These are phyloP conservation scores for Zarea fungicola DNA, from an alignment of 2,329 filamentous ascomycete species.

Conservation along the genomic window DNA sequence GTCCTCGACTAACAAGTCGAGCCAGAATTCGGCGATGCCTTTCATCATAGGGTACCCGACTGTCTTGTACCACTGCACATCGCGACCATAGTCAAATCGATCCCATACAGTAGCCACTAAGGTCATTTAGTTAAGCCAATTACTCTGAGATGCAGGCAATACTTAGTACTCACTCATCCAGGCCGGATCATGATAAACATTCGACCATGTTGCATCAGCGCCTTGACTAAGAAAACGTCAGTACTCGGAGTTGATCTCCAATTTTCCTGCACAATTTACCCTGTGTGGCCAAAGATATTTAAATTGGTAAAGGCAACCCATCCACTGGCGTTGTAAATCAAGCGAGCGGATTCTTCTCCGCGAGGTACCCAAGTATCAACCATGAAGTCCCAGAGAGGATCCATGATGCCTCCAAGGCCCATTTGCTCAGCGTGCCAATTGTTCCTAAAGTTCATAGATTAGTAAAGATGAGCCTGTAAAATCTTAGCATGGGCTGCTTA, in stretches of 20 bases:
- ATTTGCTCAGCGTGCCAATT: slow-evolving; percentile 52
- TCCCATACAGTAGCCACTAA: slow-evolving; percentile 51
- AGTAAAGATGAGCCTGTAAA: no score
- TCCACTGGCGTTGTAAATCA: slow-evolving; percentile 49
- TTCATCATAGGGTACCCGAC: slow-evolving; percentile 50
- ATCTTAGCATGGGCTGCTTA: neutral
- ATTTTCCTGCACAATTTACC: neutral
- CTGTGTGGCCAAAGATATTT: slow-evolving; percentile 55
- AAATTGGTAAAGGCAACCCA: slow-evolving; percentile 55
- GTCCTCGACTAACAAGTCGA: slow-evolving; percentile 48
- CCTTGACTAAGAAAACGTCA: slow-evolving; percentile 19
- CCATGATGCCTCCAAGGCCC: slow-evolving; percentile 40
- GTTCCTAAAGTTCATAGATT: slow-evolving; percentile 33
- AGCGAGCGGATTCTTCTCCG: slow-evolving; percentile 45
- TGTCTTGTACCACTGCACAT: slow-evolving; percentile 39
- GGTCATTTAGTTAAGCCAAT: no score
- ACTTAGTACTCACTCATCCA: slow-evolving; percentile 50
- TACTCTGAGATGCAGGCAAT: no score
- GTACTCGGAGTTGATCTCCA: neutral
- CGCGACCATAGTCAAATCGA: slow-evolving; percentile 48
- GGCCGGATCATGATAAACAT: slow-evolving; percentile 26
- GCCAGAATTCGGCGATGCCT: slow-evolving; percentile 50
- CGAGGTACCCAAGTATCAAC: slow-evolving; percentile 47
- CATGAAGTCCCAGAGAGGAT: slow-evolving; percentile 49
- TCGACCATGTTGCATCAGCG: slow-evolving; percentile 25